Evolutionary conservation across 2,329 filamentous ascomycete species (phyloP), one percentile per base, ranked within the genome.

Genomic region (Beauveria australis): DNA sequence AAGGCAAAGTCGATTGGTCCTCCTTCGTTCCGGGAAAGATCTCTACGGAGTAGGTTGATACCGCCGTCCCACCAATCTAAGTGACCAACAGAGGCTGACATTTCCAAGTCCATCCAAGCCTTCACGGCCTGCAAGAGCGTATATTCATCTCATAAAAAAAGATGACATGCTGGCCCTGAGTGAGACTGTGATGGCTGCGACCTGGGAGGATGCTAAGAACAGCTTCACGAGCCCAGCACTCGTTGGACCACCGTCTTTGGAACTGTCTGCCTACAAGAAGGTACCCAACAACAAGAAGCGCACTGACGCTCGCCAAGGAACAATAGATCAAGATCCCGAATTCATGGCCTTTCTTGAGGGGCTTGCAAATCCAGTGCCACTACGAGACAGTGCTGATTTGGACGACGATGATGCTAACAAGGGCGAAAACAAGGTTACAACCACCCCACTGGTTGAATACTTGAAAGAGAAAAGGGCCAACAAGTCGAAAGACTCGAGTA

Each of bases 321-420:
- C 92, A 3, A 97, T 99, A 66, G 94, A 99, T 68, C 92, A 96
- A 71, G 94, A 99, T 69, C 86, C 91, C 0, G 94, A 97, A 67
- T 99, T 97, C 68, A 95, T 97, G 78, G 86, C 87, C 28, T 99
- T 97, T 71, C 81, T 99, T 8, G 89, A 95, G 72, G 89, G 84
- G 59, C 81, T 97, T 52, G 95, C 92, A 1, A 91, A 95, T 66
- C 83, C 83, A 1, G 73, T 74, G 9, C 75, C 76, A 1, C 68
- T 76, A 5, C 82, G 79, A 56, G 80, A 75, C 33, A 66, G 65
- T n/a, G 57, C 66, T 7, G 73, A 84, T n/a, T 67, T 71, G 12
- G 77, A 81, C 18, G 72, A 73, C 6, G 75, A 76, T 10, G 76
- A 80, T 14, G 63, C 75, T 14, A 81, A 81, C 46, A 73, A 80